A percentile compares a stretch with the other conserved stretches of the same genome.
phyloP scores from a whole-genome alignment of 805 yeast genomes.

The Candida sphagnicola region DNA sequence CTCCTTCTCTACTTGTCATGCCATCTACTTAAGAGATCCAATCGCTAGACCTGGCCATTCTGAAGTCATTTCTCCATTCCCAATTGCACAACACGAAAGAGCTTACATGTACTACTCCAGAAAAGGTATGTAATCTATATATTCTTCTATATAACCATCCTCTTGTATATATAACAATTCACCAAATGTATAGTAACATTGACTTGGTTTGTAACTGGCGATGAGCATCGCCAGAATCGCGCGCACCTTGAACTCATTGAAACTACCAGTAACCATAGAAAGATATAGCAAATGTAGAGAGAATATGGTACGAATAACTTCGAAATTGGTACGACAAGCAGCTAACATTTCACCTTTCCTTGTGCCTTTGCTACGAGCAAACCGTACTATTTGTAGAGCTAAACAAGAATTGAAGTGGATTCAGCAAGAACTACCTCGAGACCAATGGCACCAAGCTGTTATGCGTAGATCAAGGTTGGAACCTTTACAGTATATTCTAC shows the following conservation, averaged over 20 bases:
- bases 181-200: neutral
- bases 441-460: constrained; percentile 52
- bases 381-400: constrained; percentile 37
- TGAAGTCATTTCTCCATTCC: constrained; percentile 90
- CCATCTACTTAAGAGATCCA: constrained; percentile 94
- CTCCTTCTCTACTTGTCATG: constrained; percentile 89
- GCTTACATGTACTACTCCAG: constrained; percentile 92
- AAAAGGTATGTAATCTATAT: constrained; percentile 46
- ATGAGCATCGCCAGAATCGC: neutral
- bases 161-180: neutral
- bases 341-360: constrained; percentile 19
- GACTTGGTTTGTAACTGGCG: too few species aligned
- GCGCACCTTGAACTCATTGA: too few species aligned
- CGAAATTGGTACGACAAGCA: constrained; percentile 25
- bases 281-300: too few species aligned
- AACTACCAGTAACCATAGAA: too few species aligned
- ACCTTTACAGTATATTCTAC: constrained; percentile 84
- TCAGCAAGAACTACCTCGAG: constrained; percentile 46
- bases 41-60: constrained; percentile 96
- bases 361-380: constrained; percentile 31
- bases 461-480: constrained; percentile 44
- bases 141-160: neutral
- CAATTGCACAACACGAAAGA: constrained; percentile 77
- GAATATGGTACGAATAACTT: constrained; percentile 36
- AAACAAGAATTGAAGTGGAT: constrained; percentile 65